A percentile compares a stretch with the other conserved stretches of the same genome.
These are phyloP conservation scores for Leccinum huronense DNA, from an alignment of 1,284 basidiomycete genomes.

Conservation along the genomic window DNA sequence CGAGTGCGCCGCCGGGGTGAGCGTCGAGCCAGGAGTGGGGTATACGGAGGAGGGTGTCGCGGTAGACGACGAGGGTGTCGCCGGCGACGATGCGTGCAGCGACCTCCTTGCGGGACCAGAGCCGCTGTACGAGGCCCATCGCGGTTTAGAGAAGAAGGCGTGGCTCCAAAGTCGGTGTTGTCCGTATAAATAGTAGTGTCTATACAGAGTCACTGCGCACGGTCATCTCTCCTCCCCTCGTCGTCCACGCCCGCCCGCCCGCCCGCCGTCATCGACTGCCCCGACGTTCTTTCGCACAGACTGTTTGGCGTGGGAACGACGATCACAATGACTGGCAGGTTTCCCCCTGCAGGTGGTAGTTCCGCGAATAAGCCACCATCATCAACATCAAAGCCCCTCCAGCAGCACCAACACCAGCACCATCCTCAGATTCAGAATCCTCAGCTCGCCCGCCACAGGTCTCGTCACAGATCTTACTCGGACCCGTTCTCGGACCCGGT, in stretches of 20 bases:
- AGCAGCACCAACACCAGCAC: constrained; percentile 18
- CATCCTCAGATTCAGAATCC: constrained; percentile 16
- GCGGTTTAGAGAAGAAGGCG: background rate
- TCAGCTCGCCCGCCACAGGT: constrained; percentile 36
- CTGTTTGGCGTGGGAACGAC: constrained; percentile 26
- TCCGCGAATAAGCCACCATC: constrained; percentile 32
- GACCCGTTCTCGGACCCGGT: constrained; percentile 59
- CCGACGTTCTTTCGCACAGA: constrained; percentile 1
- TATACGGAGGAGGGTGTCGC: constrained; percentile 77
- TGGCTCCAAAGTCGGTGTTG: constrained; percentile 10
- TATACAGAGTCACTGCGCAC: constrained; percentile 1
- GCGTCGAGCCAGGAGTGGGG: constrained; percentile 77
- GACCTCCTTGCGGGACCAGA: constrained; percentile 58
- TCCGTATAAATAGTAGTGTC: constrained; percentile 29
- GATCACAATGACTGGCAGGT: constrained; percentile 21
- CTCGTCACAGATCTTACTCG: constrained; percentile 50
- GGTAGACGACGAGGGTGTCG: constrained; percentile 79
- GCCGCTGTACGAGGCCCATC: constrained; percentile 32
- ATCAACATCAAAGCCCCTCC: constrained; percentile 8
- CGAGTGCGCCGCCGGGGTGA: constrained; percentile 89
- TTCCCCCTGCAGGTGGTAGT: constrained; percentile 1
- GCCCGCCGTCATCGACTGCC: constrained; percentile 15
- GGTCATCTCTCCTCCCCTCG: constrained; percentile 10
- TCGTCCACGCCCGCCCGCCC: constrained; percentile 5
- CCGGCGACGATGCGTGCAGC: constrained; percentile 73